phyloP scores from a whole-genome alignment of 371 early-diverging fungal genomes.

The Batkoa obscura region DNA sequence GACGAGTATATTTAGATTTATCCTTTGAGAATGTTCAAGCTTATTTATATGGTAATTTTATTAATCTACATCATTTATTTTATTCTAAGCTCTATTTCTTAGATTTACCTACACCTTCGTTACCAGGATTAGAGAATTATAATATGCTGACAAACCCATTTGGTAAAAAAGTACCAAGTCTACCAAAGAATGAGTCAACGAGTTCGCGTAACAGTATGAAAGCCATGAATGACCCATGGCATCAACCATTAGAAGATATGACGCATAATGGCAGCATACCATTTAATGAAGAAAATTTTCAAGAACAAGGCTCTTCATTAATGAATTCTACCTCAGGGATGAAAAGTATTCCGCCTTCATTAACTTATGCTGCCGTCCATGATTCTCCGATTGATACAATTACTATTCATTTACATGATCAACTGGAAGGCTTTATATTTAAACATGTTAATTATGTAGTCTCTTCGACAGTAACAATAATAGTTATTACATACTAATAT shows the following conservation, averaged over 20 bases:
- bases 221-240: not conserved
- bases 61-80: not conserved
- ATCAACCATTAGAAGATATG: not conserved
- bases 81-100: not conserved
- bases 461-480: conserved; percentile 24
- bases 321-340: not conserved
- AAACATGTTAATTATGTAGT: conserved; percentile 69
- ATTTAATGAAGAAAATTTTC: too few relatives aligned
- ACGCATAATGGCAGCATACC: too few relatives aligned
- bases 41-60: not conserved
- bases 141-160: too few relatives aligned
- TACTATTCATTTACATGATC: not conserved
- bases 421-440: conserved; percentile 54
- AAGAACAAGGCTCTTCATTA: not conserved
- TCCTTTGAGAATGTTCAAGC: not conserved
- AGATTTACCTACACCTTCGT: conserved; percentile 3
- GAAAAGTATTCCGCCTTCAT: not conserved
- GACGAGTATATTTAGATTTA: not conserved
- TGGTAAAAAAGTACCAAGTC: too few relatives aligned
- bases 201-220: too few relatives aligned
- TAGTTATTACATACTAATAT: not conserved
- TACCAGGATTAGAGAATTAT: not conserved
- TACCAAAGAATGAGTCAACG: too few relatives aligned
- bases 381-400: not conserved
- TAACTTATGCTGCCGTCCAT: not conserved